Evolutionary conservation across 495 filamentous ascomycete genomes (phyloP).

Genomic region (Podospora tetraspora): DNA sequence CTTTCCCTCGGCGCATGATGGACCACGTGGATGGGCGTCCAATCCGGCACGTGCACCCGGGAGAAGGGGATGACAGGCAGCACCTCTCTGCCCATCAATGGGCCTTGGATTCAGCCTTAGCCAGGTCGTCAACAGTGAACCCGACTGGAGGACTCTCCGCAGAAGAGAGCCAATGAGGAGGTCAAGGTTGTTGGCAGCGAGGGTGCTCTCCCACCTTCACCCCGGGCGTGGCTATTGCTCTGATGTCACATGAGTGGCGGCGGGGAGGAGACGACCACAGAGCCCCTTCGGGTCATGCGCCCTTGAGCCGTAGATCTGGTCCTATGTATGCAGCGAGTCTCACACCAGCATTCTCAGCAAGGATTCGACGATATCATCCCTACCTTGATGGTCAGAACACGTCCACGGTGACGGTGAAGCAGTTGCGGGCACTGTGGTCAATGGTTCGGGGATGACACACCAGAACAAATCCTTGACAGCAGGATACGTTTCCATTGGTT

Average conservation of each 20-base stretch:
- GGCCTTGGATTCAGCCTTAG: conserved; percentile 7
- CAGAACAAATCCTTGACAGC: background rate
- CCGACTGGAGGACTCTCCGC: conserved; percentile 14
- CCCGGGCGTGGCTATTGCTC: conserved; percentile 10
- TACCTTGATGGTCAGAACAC: background rate
- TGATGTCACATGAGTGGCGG: background rate
- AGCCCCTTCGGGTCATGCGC: conserved; percentile 2
- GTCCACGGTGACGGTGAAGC: background rate
- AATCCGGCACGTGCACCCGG: conserved; percentile 4
- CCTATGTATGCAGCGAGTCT: conserved; percentile 5
- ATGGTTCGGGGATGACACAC: conserved; percentile 1
- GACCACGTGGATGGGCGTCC: conserved; percentile 9
- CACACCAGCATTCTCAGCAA: no score
- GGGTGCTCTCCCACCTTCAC: background rate
- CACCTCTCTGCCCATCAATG: conserved; percentile 12
- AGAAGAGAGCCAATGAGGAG: conserved; percentile 17
- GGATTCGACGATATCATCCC: background rate
- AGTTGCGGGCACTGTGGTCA: conserved; percentile 7
- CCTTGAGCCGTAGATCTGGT: conserved; percentile 4
- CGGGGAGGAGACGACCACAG: background rate
- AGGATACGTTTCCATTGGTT: background rate
- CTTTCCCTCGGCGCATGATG: conserved; percentile 9
- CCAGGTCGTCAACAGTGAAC: conserved; percentile 6
- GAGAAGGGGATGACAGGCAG: background rate
- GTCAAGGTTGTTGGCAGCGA: background rate